These are phyloP conservation scores for Sicyos baderoa DNA, from an alignment of 306 rosid species.

Conservation along the genomic window DNA sequence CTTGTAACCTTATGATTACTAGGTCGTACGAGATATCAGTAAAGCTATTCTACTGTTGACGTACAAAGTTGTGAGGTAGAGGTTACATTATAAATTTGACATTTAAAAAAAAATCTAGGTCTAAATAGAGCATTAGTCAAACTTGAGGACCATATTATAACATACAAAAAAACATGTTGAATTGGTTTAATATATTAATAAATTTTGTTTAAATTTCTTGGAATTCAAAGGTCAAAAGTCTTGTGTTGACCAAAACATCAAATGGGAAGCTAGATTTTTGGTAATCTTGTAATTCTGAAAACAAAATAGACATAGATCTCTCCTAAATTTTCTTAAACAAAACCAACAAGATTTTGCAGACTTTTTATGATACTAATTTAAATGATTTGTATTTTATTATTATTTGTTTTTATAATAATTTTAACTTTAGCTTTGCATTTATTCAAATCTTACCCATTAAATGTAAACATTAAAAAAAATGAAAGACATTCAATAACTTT, in stretches of 20 bases:
- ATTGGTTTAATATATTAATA: not conserved
- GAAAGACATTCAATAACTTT: not conserved
- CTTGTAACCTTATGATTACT: no score
- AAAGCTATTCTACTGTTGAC: no score
- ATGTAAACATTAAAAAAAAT: no score
- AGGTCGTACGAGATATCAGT: no score
- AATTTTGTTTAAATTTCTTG: not conserved
- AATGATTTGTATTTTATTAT: no score
- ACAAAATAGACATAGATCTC: not conserved
- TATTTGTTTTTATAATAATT: not conserved
- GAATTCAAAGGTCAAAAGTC: conserved; percentile 12
- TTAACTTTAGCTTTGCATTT: not conserved
- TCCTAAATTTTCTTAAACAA: not conserved
- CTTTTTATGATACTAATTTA: no score
- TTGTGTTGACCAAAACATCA: not conserved
- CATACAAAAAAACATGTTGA: not conserved
- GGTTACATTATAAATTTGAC: not conserved
- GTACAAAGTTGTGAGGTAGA: no score
- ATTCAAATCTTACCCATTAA: conserved; percentile 5
- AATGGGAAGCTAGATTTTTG: not conserved
- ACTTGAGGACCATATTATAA: not conserved
- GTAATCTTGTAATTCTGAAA: not conserved
- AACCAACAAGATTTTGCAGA: not conserved
- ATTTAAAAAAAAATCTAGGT: not conserved
- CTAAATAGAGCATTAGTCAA: not conserved